Evolutionary conservation across 306 rosid species (phyloP).

Genomic region (Argentina anserina): DNA sequence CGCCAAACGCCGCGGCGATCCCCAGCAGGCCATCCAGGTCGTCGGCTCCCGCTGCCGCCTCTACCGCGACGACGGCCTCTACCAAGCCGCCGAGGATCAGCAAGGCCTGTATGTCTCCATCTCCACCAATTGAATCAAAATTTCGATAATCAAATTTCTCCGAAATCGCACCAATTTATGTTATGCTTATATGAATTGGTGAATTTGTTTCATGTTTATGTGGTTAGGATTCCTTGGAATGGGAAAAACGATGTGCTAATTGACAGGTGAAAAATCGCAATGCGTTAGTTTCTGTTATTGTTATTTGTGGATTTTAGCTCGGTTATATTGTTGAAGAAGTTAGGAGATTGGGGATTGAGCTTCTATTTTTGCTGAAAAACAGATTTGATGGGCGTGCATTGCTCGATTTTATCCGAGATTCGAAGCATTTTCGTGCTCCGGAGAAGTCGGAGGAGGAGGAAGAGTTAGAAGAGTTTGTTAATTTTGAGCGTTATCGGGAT

Average conservation of each 20-base stretch:
- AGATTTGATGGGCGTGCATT: slow-evolving; percentile 99
- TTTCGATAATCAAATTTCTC: not conserved
- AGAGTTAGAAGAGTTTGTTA: slow-evolving; percentile 99
- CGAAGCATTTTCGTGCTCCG: slow-evolving; percentile 52
- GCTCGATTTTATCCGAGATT: slow-evolving; percentile 89
- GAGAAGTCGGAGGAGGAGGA: slow-evolving; percentile 92
- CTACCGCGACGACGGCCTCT: slow-evolving; percentile 87
- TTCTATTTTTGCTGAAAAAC: slow-evolving; percentile 13
- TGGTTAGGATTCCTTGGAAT: slow-evolving; percentile 95
- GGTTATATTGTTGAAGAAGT: not conserved
- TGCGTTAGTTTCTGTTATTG: not conserved
- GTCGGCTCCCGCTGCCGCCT: slow-evolving; percentile 68
- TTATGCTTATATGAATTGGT: not conserved
- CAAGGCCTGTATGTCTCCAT: slow-evolving; percentile 80
- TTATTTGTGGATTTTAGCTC: not conserved
- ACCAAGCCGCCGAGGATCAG: slow-evolving; percentile 91
- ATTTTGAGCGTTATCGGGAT: slow-evolving; percentile 99
- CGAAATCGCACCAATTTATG: too few relatives aligned
- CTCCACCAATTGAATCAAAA: not conserved
- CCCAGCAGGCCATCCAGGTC: slow-evolving; percentile 83
- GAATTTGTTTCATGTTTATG: not conserved
- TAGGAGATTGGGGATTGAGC: not conserved
- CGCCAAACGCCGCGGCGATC: slow-evolving; percentile 96
- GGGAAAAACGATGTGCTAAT: slow-evolving; percentile 89
- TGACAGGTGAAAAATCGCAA: slow-evolving; percentile 54